These are phyloP conservation scores for Neoascochyta sp. DNA, from an alignment of 2,329 filamentous ascomycete genomes.

Conservation along the genomic window DNA sequence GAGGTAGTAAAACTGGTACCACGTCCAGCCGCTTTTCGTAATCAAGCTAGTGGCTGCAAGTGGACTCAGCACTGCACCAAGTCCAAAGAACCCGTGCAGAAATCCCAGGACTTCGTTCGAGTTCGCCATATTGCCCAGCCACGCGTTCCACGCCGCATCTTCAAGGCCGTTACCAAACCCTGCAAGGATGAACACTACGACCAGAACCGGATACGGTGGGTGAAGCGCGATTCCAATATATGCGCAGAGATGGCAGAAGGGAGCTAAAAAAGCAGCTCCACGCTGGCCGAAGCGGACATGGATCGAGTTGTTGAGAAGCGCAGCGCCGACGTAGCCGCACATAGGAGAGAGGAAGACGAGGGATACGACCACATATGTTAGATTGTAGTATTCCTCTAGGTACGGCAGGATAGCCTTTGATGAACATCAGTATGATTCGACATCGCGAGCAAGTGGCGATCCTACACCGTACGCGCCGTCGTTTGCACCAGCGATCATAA, in stretches of 20 bases:
- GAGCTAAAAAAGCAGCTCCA: conserved; percentile 64
- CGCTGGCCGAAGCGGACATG: conserved; percentile 63
- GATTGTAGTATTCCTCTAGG: conserved; percentile 57
- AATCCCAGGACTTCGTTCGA: conserved; percentile 69
- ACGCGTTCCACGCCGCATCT: conserved; percentile 58
- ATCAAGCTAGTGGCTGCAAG: conserved; percentile 68
- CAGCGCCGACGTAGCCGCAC: conserved; percentile 59
- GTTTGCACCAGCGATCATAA: conserved; percentile 63
- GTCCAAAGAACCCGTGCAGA: conserved; percentile 65
- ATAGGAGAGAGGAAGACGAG: conserved; percentile 64
- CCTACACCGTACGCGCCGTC: conserved; percentile 61
- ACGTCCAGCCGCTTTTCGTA: conserved; percentile 54
- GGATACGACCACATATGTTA: conserved; percentile 60
- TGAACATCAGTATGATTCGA: background rate
- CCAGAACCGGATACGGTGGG: conserved; percentile 62
- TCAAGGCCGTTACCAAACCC: conserved; percentile 68
- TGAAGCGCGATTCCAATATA: conserved; percentile 62
- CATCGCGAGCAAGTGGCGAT: conserved; percentile 7
- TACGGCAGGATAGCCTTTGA: conserved; percentile 21
- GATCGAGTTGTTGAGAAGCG: conserved; percentile 59
- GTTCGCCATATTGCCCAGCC: conserved; percentile 64
- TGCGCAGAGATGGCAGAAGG: conserved; percentile 58
- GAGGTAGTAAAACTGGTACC: conserved; percentile 72
- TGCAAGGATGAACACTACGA: conserved; percentile 60
- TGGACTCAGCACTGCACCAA: conserved; percentile 65